These are phyloP conservation scores for Fusarium luffae DNA, from an alignment of 2,329 filamentous ascomycete genomes.

Conservation along the genomic window DNA sequence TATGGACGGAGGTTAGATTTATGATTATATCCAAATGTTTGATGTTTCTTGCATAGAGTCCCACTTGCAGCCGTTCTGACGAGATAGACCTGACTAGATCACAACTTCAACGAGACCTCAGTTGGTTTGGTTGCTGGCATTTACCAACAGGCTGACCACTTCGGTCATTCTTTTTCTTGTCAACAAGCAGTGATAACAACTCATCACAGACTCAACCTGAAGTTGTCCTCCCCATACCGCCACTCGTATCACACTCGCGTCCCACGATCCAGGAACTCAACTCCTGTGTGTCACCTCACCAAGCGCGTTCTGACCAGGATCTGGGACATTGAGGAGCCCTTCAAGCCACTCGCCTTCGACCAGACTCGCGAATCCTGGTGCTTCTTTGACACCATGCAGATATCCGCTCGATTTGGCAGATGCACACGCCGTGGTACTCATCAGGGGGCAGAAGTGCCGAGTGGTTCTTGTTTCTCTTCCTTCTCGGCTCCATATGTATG, in stretches of 20 bases:
- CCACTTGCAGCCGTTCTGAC: not conserved
- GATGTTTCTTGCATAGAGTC: not conserved
- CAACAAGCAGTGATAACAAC: not conserved
- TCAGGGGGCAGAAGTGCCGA: constrained; percentile 15
- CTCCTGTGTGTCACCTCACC: constrained; percentile 19
- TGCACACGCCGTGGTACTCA: constrained; percentile 20
- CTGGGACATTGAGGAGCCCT: constrained; percentile 31
- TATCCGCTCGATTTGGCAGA: constrained; percentile 36
- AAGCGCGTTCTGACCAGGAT: constrained; percentile 4
- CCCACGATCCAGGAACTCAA: constrained; percentile 35
- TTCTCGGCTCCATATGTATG: constrained; percentile 11
- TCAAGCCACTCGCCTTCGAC: constrained; percentile 13
- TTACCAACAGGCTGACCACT: not conserved
- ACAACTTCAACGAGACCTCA: not conserved
- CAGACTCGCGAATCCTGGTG: constrained; percentile 24
- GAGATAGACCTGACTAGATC: not conserved
- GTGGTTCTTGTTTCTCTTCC: not conserved
- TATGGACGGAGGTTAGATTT: constrained; percentile 37
- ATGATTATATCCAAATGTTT: constrained; percentile 42
- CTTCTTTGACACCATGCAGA: constrained; percentile 23
- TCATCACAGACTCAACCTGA: constrained; percentile 17
- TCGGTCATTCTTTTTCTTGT: not conserved
- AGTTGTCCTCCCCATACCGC: constrained; percentile 7
- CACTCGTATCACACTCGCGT: constrained; percentile 35
- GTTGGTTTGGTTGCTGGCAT: not conserved